Base-by-base conservation (phyloP, 345 rosid species). In the Pistacia atlantica region DNA sequence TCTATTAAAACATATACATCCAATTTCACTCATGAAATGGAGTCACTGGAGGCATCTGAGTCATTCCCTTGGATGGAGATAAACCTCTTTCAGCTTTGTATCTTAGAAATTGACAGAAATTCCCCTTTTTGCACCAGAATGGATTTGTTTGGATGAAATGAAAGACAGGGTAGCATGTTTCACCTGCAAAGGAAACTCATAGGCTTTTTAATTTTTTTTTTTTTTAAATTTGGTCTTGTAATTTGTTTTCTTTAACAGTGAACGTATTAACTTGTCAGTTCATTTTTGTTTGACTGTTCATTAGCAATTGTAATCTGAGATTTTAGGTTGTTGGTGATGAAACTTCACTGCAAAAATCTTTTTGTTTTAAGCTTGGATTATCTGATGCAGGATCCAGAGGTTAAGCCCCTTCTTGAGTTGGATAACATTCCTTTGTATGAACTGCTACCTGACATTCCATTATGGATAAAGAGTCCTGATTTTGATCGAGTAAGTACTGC, bases 381-480 rank as follows among this genome's bases (percentile, higher is more conserved):
- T 60, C 25, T 52, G 18, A 59, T 84, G 80, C 82, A 92, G 97
- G 93, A 90, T 76, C 91, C 89, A 74, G 84, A 65, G 28, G 77
- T 85, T 68, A 85, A 77, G 74, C 86, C 91, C 51, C 78, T 92
- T 56, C 45, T 69, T 3, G 88, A 92, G 83, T 78, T 84, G 9
- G 90, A 88, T 37, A 71, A 73, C 51, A 72, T 49, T 67, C 78
- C 84, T 16, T 80, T 89, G 81, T 82, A 79, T 45, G 89, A 90
- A 42, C 88, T 92, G 75, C 78, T 89, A 6, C 89, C 89, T 37
- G 93, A 92, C 25, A 87, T 92, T 65, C 94, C 97, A 13, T 38
- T 89, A 38, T 92, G 97, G 97, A 86, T 92, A 61, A 92, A 92
- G 84, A 82, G 82, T 79, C 97, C 97, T 25, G 93, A 90, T 74